Percentiles rank a stretch among this genome's conserved stretches.
These are phyloP conservation scores for Neopestalotiopsis clavispora DNA, from an alignment of 2,329 filamentous ascomycete genomes.

Conservation along the genomic window DNA sequence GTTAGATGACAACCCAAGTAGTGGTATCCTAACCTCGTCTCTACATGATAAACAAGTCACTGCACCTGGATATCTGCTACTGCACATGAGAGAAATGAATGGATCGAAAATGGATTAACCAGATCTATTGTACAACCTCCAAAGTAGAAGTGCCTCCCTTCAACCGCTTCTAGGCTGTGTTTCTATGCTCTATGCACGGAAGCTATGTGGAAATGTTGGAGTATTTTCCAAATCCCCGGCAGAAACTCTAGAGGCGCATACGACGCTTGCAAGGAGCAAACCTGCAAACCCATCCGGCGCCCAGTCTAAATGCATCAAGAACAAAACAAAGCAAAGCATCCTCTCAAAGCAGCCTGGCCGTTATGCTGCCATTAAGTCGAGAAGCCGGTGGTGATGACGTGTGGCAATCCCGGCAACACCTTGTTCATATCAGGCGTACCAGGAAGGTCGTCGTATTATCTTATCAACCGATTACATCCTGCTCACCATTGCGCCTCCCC, in stretches of 20 bases:
- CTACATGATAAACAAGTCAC: no score
- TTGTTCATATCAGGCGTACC: conserved; percentile 16
- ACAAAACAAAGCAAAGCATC: conserved; percentile 26
- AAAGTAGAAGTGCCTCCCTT: conserved; percentile 26
- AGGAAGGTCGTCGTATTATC: conserved; percentile 27
- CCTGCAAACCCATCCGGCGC: conserved; percentile 32
- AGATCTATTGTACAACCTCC: conserved; percentile 39
- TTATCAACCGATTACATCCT: conserved; percentile 17
- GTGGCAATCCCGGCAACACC: conserved; percentile 23
- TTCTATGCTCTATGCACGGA: conserved; percentile 33
- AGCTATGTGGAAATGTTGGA: conserved; percentile 25
- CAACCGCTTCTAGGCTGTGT: conserved; percentile 34
- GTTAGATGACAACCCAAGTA: no score
- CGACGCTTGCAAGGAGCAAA: conserved; percentile 29
- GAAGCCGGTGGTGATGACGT: conserved; percentile 19
- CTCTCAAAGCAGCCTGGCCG: conserved; percentile 27
- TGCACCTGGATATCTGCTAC: no score
- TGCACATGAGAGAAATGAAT: no score
- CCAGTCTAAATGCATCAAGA: conserved; percentile 32
- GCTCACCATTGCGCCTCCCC: conserved; percentile 18
- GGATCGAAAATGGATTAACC: conserved; percentile 6
- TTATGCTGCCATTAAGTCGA: conserved; percentile 22
- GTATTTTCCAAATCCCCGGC: conserved; percentile 22
- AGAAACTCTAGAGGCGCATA: conserved; percentile 20
- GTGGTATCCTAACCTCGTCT: no score